Base-by-base conservation (phyloP, 2,329 filamentous ascomycete species). In the Cladorrhinum sp. region DNA sequence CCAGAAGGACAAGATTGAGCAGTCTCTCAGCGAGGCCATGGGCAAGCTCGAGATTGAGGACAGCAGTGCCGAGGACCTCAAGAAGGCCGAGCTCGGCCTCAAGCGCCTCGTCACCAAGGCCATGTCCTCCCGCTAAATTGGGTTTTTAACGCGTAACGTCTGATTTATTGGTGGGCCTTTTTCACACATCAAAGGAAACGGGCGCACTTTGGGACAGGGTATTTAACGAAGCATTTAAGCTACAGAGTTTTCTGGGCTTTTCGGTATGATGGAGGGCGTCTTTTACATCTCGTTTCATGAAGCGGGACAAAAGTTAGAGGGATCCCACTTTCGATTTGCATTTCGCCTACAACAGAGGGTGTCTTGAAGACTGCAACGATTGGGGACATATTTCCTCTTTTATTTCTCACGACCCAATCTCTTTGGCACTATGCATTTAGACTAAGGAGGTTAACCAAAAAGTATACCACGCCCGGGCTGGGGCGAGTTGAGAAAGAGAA, bases 1-100 rank as follows among this genome's bases (percentile, higher is more conserved):
- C 78, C 93, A 96, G 86, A 96, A 96, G 90, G 93, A 97, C 82
- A 98, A 96, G 90, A 97, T 99, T 69, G 95, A 99, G 87, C 88
- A 90, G 75, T 91, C 92, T 70, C 91, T 99, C 71, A 94, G 89
- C 79, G 95, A 99, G 73, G 95, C 95, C 72, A 98, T 99, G 95
- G 91, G 87, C 67, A 90, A 96, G 81, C 90, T 99, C 67, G 95
- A 99, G 87, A 82, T 99, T 74, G 91, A 94, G 79, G 96, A 99
- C 71, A 91, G 91, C 61, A 80, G 82, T 65, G 90, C 92, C 64
- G 96, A 99, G 72, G 95, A 99, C 76, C 84, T 99, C 71, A 98
- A 96, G 91, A 98, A 98, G 92, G 96, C 97, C 89, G 95, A 99
- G 86, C 84, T 99, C 69, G 92, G 92, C 64, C 86, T 99, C 68